phyloP scores from a whole-genome alignment of 2,329 filamentous ascomycete genomes.

The Curvularia spicifera region DNA sequence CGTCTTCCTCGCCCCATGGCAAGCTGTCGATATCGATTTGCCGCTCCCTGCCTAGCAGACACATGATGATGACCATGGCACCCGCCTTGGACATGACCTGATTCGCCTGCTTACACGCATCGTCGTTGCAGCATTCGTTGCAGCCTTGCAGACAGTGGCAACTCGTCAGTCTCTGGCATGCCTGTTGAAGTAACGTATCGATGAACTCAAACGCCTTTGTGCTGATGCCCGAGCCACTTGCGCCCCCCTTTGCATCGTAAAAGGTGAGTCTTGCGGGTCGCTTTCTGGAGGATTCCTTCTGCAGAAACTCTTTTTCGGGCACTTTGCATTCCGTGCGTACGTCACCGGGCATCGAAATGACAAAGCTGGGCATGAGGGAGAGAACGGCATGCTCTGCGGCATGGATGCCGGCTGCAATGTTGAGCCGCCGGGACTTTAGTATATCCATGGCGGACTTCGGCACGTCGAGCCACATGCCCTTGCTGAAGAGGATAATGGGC shows the following conservation, averaged over 20 bases:
- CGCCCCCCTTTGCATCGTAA: conserved; percentile 92
- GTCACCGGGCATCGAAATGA: conserved; percentile 87
- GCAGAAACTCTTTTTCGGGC: conserved; percentile 83
- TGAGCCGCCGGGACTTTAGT: conserved; percentile 72
- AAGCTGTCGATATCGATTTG: conserved; percentile 83
- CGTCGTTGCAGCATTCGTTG: conserved; percentile 86
- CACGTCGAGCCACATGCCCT: conserved; percentile 96
- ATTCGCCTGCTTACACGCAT: conserved; percentile 84
- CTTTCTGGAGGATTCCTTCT: conserved; percentile 72
- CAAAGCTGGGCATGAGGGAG: conserved; percentile 85
- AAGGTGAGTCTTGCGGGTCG: conserved; percentile 88
- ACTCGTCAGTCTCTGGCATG: conserved; percentile 74
- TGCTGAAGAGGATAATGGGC: conserved; percentile 81
- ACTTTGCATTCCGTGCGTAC: conserved; percentile 95
- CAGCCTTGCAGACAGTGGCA: conserved; percentile 84
- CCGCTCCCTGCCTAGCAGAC: conserved; percentile 72
- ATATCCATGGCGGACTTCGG: conserved; percentile 80
- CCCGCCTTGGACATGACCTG: conserved; percentile 94
- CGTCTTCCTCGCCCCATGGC: conserved; percentile 80
- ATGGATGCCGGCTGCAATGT: conserved; percentile 89
- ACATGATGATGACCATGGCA: conserved; percentile 78
- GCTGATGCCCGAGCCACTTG: conserved; percentile 82
- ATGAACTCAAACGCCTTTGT: conserved; percentile 94
- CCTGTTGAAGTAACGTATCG: conserved; percentile 76
- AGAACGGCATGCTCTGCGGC: conserved; percentile 92